These are phyloP conservation scores for Moelleriella libera DNA, from an alignment of 2,329 filamentous ascomycete genomes.

Conservation along the genomic window DNA sequence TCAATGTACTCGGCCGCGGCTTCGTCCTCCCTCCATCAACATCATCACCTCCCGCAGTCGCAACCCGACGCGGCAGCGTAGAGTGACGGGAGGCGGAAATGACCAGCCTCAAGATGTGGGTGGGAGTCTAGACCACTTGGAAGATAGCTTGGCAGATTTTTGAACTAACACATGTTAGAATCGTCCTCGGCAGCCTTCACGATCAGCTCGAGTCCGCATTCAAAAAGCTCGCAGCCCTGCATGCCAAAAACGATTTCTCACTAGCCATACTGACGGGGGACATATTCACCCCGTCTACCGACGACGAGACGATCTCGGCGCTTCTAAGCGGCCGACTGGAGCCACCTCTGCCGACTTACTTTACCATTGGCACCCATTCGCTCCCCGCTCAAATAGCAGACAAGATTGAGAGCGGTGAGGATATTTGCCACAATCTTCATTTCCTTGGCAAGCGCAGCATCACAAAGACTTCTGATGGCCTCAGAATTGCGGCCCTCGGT, in stretches of 20 bases:
- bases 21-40: background rate
- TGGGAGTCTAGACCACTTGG: background rate
- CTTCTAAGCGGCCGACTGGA: slow-evolving; percentile 60
- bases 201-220: slow-evolving; percentile 67
- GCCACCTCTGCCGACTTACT: slow-evolving; percentile 79
- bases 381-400: slow-evolving; percentile 58
- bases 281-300: slow-evolving; percentile 53
- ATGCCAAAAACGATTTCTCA: slow-evolving; percentile 77
- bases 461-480: slow-evolving; percentile 78
- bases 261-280: slow-evolving; percentile 78
- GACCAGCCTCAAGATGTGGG: slow-evolving; percentile 35
- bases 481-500: slow-evolving; percentile 77
- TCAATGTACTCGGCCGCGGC: background rate
- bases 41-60: slow-evolving; percentile 4
- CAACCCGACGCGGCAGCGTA: background rate
- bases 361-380: slow-evolving; percentile 62
- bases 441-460: slow-evolving; percentile 78
- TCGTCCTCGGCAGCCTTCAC: slow-evolving; percentile 72
- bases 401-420: slow-evolving; percentile 58
- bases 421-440: slow-evolving; percentile 80
- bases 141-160: too few species aligned
- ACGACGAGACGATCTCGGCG: slow-evolving; percentile 42
- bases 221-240: slow-evolving; percentile 64
- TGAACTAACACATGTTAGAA: slow-evolving; percentile 25
- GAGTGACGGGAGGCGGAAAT: slow-evolving; percentile 13